Percentiles rank a stretch among this genome's conserved stretches.
Evolutionary conservation across 1,284 basidiomycete genomes (phyloP).

Genomic region (Cryptococcus amylolentus): DNA sequence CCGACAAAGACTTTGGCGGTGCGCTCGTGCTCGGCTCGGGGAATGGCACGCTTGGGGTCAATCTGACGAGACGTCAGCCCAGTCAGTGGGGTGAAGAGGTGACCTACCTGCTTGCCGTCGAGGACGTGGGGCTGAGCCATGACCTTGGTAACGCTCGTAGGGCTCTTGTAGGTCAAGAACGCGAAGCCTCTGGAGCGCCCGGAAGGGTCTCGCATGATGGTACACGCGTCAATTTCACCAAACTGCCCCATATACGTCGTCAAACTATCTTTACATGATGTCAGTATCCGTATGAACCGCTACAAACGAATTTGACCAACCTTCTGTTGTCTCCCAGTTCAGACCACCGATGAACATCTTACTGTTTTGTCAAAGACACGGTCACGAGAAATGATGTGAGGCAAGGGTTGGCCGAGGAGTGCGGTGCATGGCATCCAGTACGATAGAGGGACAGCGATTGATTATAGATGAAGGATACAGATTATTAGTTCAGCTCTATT

Average conservation of each 20-base stretch:
- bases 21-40: slow-evolving; percentile 85
- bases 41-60: slow-evolving; percentile 97
- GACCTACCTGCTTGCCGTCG: slow-evolving; percentile 84
- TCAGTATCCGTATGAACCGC: background rate
- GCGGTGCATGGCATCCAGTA: background rate
- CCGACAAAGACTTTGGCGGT: slow-evolving; percentile 95
- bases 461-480: slow-evolving; percentile 1
- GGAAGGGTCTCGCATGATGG: slow-evolving; percentile 89
- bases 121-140: slow-evolving; percentile 84
- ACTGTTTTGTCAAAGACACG: slow-evolving; percentile 54
- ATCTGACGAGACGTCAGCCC: slow-evolving; percentile 60
- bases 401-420: background rate
- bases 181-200: slow-evolving; percentile 90
- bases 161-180: slow-evolving; percentile 85
- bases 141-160: slow-evolving; percentile 81
- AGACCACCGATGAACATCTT: slow-evolving; percentile 98
- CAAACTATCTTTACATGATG: slow-evolving; percentile 62
- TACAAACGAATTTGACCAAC: slow-evolving; percentile 48
- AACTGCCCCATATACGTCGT: slow-evolving; percentile 83
- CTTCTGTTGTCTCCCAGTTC: slow-evolving; percentile 96
- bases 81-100: background rate
- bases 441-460: slow-evolving; percentile 1
- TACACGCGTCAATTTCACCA: slow-evolving; percentile 85
- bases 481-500: slow-evolving; percentile 15
- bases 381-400: background rate